Evolutionary conservation across 805 yeast genomes (phyloP), one percentile per base, ranked within the genome.

Genomic region (Saturnispora hagleri): DNA sequence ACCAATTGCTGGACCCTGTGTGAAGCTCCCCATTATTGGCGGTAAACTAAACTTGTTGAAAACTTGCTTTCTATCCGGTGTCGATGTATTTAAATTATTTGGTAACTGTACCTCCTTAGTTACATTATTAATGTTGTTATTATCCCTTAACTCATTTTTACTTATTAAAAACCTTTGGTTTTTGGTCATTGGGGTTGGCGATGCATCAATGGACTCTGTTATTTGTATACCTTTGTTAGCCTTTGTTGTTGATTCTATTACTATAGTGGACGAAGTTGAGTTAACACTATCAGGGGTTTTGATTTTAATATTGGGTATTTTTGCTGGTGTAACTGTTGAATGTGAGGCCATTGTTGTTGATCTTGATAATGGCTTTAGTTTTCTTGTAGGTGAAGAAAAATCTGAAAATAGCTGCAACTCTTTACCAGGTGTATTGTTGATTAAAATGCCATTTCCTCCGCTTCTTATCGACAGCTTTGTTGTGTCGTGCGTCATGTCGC

Each of bases 231-330:
- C 22, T 31, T n/a, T 24, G 20, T 47, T 31, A 46, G 17, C 22
- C 53, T 41, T 53, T 43, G 58, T 58, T 7, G 66, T 50, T 5
- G 69, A 63, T 13, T 64, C 58, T 26, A 62, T 54, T 3, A 67
- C 56, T 22, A 67, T 66, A 1, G 70, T 67, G 0, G 70, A 65
- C 6, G 71, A 68, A n/a, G 70, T 64, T 7, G 71, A 67, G 46
- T 61, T 63, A 4, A 42, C 45, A 38, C 52, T 50, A n/a, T 40
- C 48, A 13, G 52, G 48, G 6, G 48, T 44, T 12, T 36, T 27
- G 43, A 49, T 31, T 18, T 46, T 47, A 3, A 27, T 41, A 5
- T 13, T 18, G 28, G 27, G 47, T 35, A 26, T 28, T 15, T 26
- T 35, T 22, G 20, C 35, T 9, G 47, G 43, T 18, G 45, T 43